Base-by-base conservation (phyloP, 306 rosid species). In the Parietaria judaica region DNA sequence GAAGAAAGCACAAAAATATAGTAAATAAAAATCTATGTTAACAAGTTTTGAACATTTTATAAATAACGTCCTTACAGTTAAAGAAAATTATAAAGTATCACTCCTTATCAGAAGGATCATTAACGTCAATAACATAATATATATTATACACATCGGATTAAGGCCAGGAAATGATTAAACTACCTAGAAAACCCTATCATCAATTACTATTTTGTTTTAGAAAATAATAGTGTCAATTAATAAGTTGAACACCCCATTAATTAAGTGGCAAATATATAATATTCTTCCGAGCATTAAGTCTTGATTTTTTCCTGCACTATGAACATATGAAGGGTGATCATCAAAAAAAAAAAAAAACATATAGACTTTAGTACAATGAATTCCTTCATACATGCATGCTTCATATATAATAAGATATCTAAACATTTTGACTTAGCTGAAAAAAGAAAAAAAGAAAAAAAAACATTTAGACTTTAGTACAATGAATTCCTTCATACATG, bases 381-480 rank as follows among this genome's bases (percentile, higher is more conserved):
- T 54, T 54, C 38, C 8, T 54, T 11, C 8, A 39, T 3, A 39
- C 7, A 39, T 39, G 12, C 2, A n/a, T n/a, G n/a, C n/a, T n/a
- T n/a, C n/a, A n/a, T n/a, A n/a, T n/a, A n/a, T n/a, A n/a, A n/a
- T n/a, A n/a, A n/a, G n/a, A n/a, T 52, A 50, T 50, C 56, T 15
- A 0, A 52, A 16, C 41, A 23, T 55, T 55, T 55, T 55, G 59
- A 55, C 59, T 55, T 55, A n/a, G n/a, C n/a, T n/a, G n/a, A n/a
- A n/a, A n/a, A n/a, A n/a, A n/a, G n/a, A n/a, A n/a, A n/a, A n/a
- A n/a, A 23, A 23, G 31, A 23, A 23, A 23, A 23, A 23, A 23
- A 23, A 23, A 17, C 35, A 5, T 17, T 14, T 3, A 35, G 6
- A 54, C 11, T 34, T 34, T 54, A 11, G 9, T 41, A 52, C 11